phyloP scores from a whole-genome alignment of 495 filamentous ascomycete species.

The Hypoxylon rickii region DNA sequence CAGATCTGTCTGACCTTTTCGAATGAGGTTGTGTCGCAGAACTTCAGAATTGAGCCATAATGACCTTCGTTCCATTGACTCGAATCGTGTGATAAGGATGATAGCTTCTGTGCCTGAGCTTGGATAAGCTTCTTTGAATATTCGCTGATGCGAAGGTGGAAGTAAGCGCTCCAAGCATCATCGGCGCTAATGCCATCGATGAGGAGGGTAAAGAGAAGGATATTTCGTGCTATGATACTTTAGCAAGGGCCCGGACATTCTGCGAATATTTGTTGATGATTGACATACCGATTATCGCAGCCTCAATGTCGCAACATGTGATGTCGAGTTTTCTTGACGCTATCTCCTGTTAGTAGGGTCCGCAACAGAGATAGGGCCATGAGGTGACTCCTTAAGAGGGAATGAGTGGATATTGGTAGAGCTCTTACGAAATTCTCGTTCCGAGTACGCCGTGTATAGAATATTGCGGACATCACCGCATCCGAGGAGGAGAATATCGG shows the following conservation, averaged over 20 bases:
- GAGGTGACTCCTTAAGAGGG: too few species aligned
- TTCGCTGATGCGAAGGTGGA: conserved; percentile 28
- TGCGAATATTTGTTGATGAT: background rate
- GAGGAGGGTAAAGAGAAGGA: conserved; percentile 37
- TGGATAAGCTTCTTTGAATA: conserved; percentile 18
- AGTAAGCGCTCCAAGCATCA: conserved; percentile 36
- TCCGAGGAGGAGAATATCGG: conserved; percentile 41
- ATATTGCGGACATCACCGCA: conserved; percentile 42
- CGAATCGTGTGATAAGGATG: conserved; percentile 18
- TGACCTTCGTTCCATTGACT: conserved; percentile 25
- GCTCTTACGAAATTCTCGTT: conserved; percentile 30
- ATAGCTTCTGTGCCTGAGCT: conserved; percentile 29
- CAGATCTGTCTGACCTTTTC: conserved; percentile 28
- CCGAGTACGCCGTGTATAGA: conserved; percentile 36
- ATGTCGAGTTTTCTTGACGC: conserved; percentile 35
- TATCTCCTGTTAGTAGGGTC: conserved; percentile 7
- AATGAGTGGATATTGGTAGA: too few species aligned
- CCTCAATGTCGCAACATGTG: conserved; percentile 38
- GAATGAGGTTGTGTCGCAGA: conserved; percentile 35
- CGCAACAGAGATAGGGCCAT: background rate
- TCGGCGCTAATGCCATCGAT: conserved; percentile 22
- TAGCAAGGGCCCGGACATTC: background rate
- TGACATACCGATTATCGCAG: conserved; percentile 33
- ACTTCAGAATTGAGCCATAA: conserved; percentile 34
- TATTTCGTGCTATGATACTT: conserved; percentile 35